Conservation (phyloP, 1,284 basidiomycete genomes). For the Boletus mariae region DNA sequence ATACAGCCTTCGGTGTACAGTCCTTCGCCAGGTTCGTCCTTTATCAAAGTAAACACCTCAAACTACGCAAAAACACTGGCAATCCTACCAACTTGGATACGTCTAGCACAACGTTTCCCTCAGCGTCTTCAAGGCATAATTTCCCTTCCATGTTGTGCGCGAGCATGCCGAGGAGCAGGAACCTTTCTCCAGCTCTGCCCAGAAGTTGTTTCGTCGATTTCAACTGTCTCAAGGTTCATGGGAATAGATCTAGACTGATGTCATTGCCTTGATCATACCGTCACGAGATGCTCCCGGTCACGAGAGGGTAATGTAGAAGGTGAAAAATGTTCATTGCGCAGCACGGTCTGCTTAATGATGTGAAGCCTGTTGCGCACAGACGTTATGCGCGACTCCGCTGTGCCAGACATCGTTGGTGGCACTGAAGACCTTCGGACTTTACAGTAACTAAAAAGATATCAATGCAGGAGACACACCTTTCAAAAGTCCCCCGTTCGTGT, state of each 20-base stretch:
- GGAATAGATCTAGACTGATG: slow-evolving; percentile 9
- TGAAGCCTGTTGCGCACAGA: slow-evolving; percentile 81
- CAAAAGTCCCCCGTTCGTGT: slow-evolving; percentile 78
- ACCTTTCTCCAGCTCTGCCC: slow-evolving; percentile 86
- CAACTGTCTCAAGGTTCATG: slow-evolving; percentile 49
- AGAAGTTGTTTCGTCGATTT: slow-evolving; percentile 96
- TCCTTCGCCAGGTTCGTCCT: slow-evolving; percentile 93
- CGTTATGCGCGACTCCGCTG: slow-evolving; percentile 73
- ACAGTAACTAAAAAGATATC: slow-evolving; percentile 3
- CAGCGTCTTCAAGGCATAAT: slow-evolving; percentile 90
- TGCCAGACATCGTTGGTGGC: slow-evolving; percentile 67
- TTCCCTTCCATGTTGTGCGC: slow-evolving; percentile 86
- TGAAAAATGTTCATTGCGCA: slow-evolving; percentile 94
- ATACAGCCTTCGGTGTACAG: slow-evolving; percentile 96
- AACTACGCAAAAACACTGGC: neutral
- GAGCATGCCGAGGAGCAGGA: slow-evolving; percentile 93
- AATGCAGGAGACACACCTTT: slow-evolving; percentile 50
- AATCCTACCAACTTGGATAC: slow-evolving; percentile 77
- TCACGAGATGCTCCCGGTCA: slow-evolving; percentile 81
- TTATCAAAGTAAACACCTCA: slow-evolving; percentile 9
- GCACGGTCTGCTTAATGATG: slow-evolving; percentile 84
- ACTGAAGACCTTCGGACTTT: slow-evolving; percentile 35
- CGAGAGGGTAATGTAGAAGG: slow-evolving; percentile 87
- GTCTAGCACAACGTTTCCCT: slow-evolving; percentile 88
- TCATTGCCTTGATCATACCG: slow-evolving; percentile 46